These are phyloP conservation scores for Magnaporthales sp. DNA, from an alignment of 2,329 filamentous ascomycete species.

Conservation along the genomic window DNA sequence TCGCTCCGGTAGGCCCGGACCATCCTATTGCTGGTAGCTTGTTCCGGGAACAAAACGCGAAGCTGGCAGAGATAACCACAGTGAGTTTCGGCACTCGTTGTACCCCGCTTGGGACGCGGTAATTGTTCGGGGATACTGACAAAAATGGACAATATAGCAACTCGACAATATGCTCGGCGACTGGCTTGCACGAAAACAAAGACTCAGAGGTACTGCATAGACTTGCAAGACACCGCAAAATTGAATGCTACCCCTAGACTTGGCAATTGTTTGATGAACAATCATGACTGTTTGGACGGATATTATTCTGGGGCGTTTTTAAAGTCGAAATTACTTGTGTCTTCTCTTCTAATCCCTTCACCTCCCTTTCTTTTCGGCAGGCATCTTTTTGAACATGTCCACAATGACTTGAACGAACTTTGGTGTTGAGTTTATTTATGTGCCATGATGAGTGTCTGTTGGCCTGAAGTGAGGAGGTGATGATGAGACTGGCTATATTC, in stretches of 20 bases:
- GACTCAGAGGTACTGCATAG: conserved; percentile 42
- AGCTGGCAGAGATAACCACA: conserved; percentile 76
- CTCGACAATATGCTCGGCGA: conserved; percentile 80
- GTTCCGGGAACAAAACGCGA: conserved; percentile 81
- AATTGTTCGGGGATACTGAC: conserved; percentile 13
- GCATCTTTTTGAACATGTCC: neutral
- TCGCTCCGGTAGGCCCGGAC: conserved; percentile 69
- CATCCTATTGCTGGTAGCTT: conserved; percentile 75
- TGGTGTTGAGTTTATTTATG: neutral
- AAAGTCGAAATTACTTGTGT: neutral
- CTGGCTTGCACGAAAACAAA: conserved; percentile 66
- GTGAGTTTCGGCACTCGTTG: conserved; percentile 34
- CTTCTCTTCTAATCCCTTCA: neutral
- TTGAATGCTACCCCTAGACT: neutral
- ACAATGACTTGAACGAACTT: neutral
- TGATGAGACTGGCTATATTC: neutral
- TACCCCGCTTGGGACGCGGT: neutral
- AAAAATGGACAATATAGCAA: conserved; percentile 37
- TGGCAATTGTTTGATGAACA: neutral
- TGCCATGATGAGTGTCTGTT: neutral
- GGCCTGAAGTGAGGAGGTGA: neutral
- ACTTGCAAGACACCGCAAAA: neutral
- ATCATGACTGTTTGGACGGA: neutral
- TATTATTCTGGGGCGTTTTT: neutral
- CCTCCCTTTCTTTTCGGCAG: neutral